Evolutionary conservation across 768 basidiomycete genomes (phyloP).

Genomic region (Leccinellum rugosiceps): DNA sequence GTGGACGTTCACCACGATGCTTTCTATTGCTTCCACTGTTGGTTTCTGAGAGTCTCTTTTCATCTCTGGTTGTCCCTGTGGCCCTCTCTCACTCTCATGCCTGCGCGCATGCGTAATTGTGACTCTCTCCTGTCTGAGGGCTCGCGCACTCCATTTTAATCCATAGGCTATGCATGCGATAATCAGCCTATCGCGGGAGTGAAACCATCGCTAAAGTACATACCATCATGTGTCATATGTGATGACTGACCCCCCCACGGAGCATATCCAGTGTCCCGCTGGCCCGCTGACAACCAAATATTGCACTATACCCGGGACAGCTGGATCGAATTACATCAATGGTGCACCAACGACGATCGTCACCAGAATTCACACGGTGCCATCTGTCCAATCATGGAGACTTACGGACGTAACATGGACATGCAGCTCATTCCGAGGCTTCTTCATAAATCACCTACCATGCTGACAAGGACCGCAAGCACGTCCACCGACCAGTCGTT

Average conservation of each 20-base stretch:
- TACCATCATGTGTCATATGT: neutral
- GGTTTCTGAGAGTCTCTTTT: neutral
- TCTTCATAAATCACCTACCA: neutral
- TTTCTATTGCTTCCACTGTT: neutral
- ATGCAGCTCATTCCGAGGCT: neutral
- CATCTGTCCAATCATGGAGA: conserved; percentile 50
- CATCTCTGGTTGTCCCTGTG: neutral
- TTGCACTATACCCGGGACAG: neutral
- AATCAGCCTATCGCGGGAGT: neutral
- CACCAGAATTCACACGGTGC: neutral
- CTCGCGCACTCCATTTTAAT: neutral
- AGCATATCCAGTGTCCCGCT: neutral
- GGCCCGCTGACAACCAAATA: neutral
- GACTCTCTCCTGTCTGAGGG: neutral
- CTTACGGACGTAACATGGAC: conserved; percentile 41
- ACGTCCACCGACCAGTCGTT: neutral
- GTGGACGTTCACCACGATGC: neutral
- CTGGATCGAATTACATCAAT: neutral
- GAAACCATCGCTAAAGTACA: neutral
- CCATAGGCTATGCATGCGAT: neutral
- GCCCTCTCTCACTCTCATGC: neutral
- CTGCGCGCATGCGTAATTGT: neutral
- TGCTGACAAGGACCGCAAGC: neutral
- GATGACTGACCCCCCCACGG: neutral
- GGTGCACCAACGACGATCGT: neutral